Evolutionary conservation across 495 filamentous ascomycete genomes (phyloP).

Genomic region (Cenococcum geophilum): DNA sequence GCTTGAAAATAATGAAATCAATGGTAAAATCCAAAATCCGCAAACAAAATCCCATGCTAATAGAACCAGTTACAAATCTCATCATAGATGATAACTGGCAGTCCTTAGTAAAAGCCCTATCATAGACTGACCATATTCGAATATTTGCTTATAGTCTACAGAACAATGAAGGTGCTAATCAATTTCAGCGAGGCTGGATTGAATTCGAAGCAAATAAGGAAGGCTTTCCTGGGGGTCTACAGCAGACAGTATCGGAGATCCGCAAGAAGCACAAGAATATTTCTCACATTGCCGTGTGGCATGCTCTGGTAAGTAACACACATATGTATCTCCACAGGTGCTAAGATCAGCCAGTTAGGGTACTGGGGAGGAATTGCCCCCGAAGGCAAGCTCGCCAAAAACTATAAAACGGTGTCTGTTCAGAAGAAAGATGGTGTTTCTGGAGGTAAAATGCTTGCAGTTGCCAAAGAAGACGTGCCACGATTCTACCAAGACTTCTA

Average conservation of each 20-base stretch:
- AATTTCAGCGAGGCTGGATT: constrained; percentile 53
- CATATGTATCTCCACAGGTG: constrained; percentile 4
- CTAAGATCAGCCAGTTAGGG: constrained; percentile 46
- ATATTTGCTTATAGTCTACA: constrained; percentile 7
- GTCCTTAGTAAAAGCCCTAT: constrained; percentile 43
- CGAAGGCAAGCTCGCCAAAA: constrained; percentile 61
- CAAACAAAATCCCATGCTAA: constrained; percentile 3
- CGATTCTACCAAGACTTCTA: constrained; percentile 92
- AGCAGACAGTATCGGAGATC: constrained; percentile 59
- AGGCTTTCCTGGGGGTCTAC: constrained; percentile 75
- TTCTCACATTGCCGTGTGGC: constrained; percentile 87
- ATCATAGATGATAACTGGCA: constrained; percentile 99
- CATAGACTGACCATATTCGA: not conserved
- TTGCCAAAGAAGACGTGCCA: constrained; percentile 64
- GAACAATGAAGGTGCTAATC: constrained; percentile 40
- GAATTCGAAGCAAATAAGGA: constrained; percentile 77
- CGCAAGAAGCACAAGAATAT: constrained; percentile 65
- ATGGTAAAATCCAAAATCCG: constrained; percentile 39
- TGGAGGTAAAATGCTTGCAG: constrained; percentile 62
- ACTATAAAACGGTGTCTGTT: constrained; percentile 72
- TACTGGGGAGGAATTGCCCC: constrained; percentile 91
- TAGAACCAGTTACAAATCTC: constrained; percentile 55
- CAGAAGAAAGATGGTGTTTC: constrained; percentile 48
- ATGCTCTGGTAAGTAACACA: constrained; percentile 55
- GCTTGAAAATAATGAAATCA: constrained; percentile 64